These are phyloP conservation scores for Paramecium sexaurelia DNA, from an alignment of 73 alveolate genomes.

Conservation along the genomic window DNA sequence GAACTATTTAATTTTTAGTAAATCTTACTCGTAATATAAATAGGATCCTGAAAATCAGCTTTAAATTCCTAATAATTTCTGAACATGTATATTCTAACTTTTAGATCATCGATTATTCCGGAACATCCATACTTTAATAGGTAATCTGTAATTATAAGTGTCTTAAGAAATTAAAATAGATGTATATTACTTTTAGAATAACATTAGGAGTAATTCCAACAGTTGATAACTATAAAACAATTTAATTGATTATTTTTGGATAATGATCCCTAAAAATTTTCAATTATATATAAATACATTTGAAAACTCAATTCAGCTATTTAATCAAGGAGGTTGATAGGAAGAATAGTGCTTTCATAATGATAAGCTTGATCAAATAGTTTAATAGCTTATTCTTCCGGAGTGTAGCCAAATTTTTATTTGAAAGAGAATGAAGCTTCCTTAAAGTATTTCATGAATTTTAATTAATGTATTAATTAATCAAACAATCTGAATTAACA, in stretches of 20 bases:
- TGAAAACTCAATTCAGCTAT: conserved; percentile 45
- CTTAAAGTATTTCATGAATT: conserved; percentile 21
- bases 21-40: neutral
- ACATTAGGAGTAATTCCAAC: neutral
- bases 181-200: neutral
- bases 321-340: neutral
- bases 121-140: conserved; percentile 44
- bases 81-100: neutral
- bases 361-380: conserved; percentile 29
- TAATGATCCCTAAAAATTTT: conserved; percentile 25
- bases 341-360: neutral
- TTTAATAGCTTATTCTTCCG: neutral
- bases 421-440: conserved; percentile 3
- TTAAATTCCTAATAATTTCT: neutral
- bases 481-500: neutral
- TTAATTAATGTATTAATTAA: neutral
- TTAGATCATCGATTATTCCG: conserved; percentile 25
- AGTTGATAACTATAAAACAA: neutral
- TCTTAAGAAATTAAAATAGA: neutral
- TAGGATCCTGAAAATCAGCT: neutral
- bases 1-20: neutral
- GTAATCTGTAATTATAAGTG: conserved; percentile 34
- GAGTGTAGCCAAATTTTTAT: conserved; percentile 17
- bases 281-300: neutral
- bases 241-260: neutral